Evolutionary conservation across 2,329 filamentous ascomycete species (phyloP), one percentile per base, ranked within the genome.

Genomic region (Calonectria leucothoes): DNA sequence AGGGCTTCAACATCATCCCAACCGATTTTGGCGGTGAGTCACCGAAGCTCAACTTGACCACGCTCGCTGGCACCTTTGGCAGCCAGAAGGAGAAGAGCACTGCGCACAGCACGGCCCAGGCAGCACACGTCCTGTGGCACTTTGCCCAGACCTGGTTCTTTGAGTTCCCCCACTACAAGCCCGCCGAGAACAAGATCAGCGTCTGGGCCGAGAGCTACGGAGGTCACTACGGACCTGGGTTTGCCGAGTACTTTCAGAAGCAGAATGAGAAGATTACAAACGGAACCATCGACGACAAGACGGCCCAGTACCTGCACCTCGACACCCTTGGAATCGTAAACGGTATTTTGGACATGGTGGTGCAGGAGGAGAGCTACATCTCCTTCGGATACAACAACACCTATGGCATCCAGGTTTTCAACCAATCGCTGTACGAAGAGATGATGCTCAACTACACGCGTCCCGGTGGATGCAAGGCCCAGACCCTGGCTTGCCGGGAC

Each of bases 171-270:
- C 85, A 90, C 76, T 91, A 91, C 81, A 89, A 89, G 71, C 89
- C 88, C 3, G 82, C 83, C 35, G 84, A 87, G 72, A 84, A 88
- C 64, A 89, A 91, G 15, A 87, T 94, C 65, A 92, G 92, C 78
- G 83, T 94, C 2, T 94, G 93, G 79, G 88, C 92, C 0, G 92
- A 94, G 82, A 93, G 91, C 81, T 93, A 94, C 82, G 90, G 92
- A 35, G 93, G 93, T 7, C 91, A 92, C 74, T 95, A 94, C 78
- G 93, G 91, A 0, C 92, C 92, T 0, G 88, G 88, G 0, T 93
- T 94, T 78, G 89, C 91, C 20, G 84, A 85, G 3, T 84, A 88
- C 72, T 90, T 89, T 84, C 88, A 93, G 80, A 81, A 89, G 70
- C 92, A 94, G 82, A 95, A 95, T 74, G 82, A 85, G n/a, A 86